Percentiles rank a stretch among this genome's conserved stretches.
Conservation (phyloP, 495 filamentous ascomycete species). For the Usnea hakonensis region DNA sequence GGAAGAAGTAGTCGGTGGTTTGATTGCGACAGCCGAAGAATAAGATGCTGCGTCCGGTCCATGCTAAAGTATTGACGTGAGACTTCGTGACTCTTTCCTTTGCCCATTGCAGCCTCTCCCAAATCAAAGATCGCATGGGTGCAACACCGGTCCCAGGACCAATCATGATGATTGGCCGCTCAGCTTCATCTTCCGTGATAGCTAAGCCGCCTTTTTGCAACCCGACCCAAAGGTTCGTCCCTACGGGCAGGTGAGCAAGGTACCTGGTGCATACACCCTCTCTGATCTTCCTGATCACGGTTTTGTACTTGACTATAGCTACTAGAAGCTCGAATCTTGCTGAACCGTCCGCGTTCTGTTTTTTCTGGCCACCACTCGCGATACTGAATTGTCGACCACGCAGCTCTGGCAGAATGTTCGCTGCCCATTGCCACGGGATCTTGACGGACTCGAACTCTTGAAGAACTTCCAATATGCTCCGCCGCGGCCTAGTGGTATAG, state of each 20-base stretch:
- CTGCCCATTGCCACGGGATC: constrained; percentile 65
- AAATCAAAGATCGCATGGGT: constrained; percentile 72
- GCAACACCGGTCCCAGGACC: constrained; percentile 89
- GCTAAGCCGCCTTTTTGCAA: constrained; percentile 51
- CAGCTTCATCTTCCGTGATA: constrained; percentile 34
- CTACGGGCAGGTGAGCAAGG: constrained; percentile 52
- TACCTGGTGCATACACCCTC: constrained; percentile 89
- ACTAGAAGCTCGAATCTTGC: constrained; percentile 67
- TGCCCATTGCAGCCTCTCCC: constrained; percentile 47
- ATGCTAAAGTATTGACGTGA: constrained; percentile 22
- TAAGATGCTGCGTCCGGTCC: constrained; percentile 39
- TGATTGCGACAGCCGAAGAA: constrained; percentile 77
- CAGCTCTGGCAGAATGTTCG: constrained; percentile 65
- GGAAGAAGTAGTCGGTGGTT: constrained; percentile 69
- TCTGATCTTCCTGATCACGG: constrained; percentile 75
- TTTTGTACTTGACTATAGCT: constrained; percentile 88
- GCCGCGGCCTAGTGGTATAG: constrained; percentile 85
- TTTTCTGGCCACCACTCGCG: constrained; percentile 59
- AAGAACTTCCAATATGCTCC: constrained; percentile 84
- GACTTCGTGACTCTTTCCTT: constrained; percentile 22
- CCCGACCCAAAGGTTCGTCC: constrained; percentile 50
- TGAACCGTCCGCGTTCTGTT: constrained; percentile 31
- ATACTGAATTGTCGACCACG: constrained; percentile 82
- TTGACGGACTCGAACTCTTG: constrained; percentile 80
- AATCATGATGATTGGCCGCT: constrained; percentile 64